phyloP scores from a whole-genome alignment of 2,329 filamentous ascomycete species.

The Diaporthe vexans region DNA sequence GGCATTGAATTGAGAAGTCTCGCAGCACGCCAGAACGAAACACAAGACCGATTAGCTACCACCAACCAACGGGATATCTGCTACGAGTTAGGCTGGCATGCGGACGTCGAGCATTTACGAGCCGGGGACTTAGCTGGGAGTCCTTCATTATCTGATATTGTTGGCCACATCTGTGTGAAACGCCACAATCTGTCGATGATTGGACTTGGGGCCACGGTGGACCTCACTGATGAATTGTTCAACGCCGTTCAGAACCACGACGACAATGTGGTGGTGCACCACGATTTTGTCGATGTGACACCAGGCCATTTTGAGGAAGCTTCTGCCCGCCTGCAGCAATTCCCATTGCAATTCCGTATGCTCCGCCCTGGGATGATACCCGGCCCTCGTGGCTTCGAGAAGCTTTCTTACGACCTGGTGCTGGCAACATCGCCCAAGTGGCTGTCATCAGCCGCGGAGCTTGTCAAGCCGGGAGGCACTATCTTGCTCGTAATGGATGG shows the following conservation, averaged over 20 bases:
- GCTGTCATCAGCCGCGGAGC: conserved; percentile 16
- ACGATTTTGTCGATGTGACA: conserved; percentile 33
- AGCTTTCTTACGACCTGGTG: background rate
- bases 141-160: background rate
- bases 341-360: background rate
- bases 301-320: conserved; percentile 32
- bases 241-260: too few relatives aligned
- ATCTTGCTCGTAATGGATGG: conserved; percentile 19
- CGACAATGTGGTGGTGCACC: too few relatives aligned
- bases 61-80: background rate
- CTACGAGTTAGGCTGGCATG: background rate
- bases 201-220: background rate
- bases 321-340: background rate
- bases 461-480: conserved; percentile 31
- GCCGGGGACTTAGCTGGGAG: background rate
- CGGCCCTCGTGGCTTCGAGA: background rate
- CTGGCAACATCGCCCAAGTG: conserved; percentile 1
- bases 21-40: background rate
- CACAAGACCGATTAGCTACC: background rate
- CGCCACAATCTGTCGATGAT: background rate
- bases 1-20: conserved; percentile 4
- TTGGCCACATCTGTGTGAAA: background rate
- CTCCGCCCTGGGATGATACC: background rate
- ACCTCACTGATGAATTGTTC: background rate
- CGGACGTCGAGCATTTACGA: conserved; percentile 2